A percentile compares a stretch with the other conserved stretches of the same genome.
Evolutionary conservation across 2,329 filamentous ascomycete genomes (phyloP).

Genomic region (Trichoderma guizhouense): DNA sequence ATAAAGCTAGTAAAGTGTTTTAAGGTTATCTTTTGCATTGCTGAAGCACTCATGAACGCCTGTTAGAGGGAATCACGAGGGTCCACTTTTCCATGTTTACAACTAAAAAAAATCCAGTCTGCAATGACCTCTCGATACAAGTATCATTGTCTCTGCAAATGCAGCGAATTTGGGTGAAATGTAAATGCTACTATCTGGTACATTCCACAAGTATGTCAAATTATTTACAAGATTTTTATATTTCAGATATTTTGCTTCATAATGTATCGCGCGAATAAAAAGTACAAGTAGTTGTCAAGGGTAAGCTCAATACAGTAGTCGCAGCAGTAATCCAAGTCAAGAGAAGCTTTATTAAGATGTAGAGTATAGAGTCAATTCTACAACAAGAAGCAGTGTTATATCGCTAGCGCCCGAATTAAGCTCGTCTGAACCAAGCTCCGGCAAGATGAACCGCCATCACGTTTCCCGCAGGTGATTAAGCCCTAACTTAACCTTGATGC

Average conservation of each 20-base stretch:
- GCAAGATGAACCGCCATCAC: neutral
- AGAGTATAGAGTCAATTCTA: neutral
- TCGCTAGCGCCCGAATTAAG: neutral
- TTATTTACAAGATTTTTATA: accelerated
- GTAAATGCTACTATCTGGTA: neutral
- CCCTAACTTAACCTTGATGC: neutral
- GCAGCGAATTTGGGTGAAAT: neutral
- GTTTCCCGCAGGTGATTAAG: neutral
- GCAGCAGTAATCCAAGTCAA: neutral
- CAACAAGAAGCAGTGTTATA: neutral
- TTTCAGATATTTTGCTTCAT: neutral
- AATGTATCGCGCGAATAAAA: neutral
- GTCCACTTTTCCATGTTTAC: neutral
- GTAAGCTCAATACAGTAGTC: neutral
- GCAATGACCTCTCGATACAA: neutral
- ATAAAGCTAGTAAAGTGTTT: neutral
- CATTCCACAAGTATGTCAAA: accelerated
- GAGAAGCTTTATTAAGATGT: neutral
- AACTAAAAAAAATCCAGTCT: no score
- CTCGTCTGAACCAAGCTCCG: neutral
- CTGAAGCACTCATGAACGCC: neutral
- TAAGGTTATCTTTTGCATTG: neutral
- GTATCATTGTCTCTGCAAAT: neutral
- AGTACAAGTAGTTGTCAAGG: neutral
- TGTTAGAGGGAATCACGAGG: neutral